Base-by-base conservation (phyloP, 192 early-diverging fungal genomes). In the Coemansia nantahalensis region DNA sequence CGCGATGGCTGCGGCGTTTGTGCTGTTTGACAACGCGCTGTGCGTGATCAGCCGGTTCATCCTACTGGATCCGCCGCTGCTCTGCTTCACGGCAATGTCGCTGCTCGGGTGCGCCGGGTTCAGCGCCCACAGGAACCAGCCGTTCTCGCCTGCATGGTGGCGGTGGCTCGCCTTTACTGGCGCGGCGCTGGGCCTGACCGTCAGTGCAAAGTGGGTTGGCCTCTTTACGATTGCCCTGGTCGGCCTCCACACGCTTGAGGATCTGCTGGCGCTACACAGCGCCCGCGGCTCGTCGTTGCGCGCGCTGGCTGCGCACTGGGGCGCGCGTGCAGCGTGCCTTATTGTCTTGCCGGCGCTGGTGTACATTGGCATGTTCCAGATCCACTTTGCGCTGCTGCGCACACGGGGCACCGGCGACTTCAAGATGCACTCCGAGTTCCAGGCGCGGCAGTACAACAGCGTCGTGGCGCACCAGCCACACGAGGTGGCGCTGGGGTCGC, bases 161-260 rank as follows among this genome's bases (percentile, higher is more conserved):
- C 23, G 71, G 28, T 86, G 85, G 85, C 46, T 89, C 15, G 48
- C 59, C 1, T 51, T 76, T 22, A 80, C 85, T 5, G 87, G 87
- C 17, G 7, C 82, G 6, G 80, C 84, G 8, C 61, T 89, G n/a
- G 87, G 87, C 15, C 37, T 66, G 26, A 79, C 84, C 3, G 48
- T 64, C n/a, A 88, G 85, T 78, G 80, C 91, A 41, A 97, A 98
- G 67, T 98, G 94, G 95, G 88, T 98, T n/a, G 95, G 95, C 0
- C 56, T 95, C 18, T 95, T 98, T 79, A 83, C 79, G 26, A 82
- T 92, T 19, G 88, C 89, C 3, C 66, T 95, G 18, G 90, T 95
- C 45, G 94, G 93, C 14, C 48, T 95, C 44, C 86, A 89, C 58
- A 98, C 95, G 0, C 61, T 94, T 16, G 85, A 92, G 52, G 91